Conservation (phyloP, 2,329 filamentous ascomycete species). For the Pochonia chlamydosporia region DNA sequence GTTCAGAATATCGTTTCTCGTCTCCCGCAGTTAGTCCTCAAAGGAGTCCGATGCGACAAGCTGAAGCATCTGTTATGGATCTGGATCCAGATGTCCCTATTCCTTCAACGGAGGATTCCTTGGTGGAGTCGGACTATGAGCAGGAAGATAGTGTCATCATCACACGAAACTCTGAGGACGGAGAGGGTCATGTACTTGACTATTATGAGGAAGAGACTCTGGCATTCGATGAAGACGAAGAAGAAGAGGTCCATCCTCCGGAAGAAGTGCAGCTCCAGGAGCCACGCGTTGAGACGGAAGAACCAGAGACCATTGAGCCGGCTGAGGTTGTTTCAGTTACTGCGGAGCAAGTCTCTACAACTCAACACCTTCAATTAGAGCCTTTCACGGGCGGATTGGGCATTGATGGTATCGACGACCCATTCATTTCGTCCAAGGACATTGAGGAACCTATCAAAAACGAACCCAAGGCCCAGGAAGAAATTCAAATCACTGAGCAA, state of each 20-base stretch:
- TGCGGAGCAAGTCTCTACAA: constrained; percentile 13
- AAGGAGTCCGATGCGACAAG: constrained; percentile 39
- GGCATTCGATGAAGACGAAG: constrained; percentile 50
- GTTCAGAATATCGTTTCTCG: constrained; percentile 60
- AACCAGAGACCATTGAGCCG: neutral
- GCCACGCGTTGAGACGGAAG: neutral
- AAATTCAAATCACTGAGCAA: constrained; percentile 21
- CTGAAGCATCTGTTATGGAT: constrained; percentile 1
- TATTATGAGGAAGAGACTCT: constrained; percentile 57
- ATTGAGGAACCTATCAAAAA: neutral
- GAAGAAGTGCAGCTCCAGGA: neutral
- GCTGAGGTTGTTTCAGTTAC: neutral
- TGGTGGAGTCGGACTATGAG: constrained; percentile 49
- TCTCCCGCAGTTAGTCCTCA: constrained; percentile 55
- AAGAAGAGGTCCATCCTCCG: neutral
- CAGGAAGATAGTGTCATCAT: constrained; percentile 59
- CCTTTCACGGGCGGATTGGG: constrained; percentile 30
- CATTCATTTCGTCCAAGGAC: neutral
- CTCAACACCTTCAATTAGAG: constrained; percentile 8
- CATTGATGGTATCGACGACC: constrained; percentile 9
- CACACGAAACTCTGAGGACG: constrained; percentile 58
- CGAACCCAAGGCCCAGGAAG: constrained; percentile 11
- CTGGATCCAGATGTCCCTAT: constrained; percentile 87
- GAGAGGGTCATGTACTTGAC: constrained; percentile 59
- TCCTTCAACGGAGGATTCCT: constrained; percentile 72